Base-by-base conservation (phyloP, 306 rosid species). In the Calophaca sinica region DNA sequence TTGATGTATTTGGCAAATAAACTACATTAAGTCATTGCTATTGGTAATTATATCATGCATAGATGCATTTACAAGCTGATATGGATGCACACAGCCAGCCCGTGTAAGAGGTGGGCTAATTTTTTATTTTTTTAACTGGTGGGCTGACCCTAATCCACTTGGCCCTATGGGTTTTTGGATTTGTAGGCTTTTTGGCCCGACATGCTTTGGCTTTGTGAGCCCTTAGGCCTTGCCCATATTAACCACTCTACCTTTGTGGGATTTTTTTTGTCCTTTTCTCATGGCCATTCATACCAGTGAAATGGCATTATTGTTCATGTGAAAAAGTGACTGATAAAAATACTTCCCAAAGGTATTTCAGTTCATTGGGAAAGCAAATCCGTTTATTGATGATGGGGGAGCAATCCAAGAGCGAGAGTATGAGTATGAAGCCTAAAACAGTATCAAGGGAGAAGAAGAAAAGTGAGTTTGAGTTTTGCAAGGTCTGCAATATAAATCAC, bases 401-500 rank as follows among this genome's bases (percentile, higher is more conserved):
- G 33, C 80, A 78, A 54, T 59, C 31, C 50, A 60, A 68, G 39
- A 33, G 52, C 9, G 51, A 53, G 42, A 15, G 64, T 4, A 20
- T 14, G 64, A 59, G 12, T 9, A 31, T 42, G 71, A 84, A 86
- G 64, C 86, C 85, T 62, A 52, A 33, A 66, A 51, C 31, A 15
- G 53, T 62, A 55, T 29, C 65, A 3, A 32, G 45, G 53, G 68
- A 20, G 26, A 20, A 20, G 26, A 60, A 81, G 84, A 73, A 74
- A 73, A 73, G 49, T 26, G 90, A 85, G 57, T 94, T 80, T 83
- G 98, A 87, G 79, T 90, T 84, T 86, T 91, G 98, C 86, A 74
- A 80, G 41, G 91, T 87, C 4, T 94, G 97, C 88, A 84, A 88
- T 26, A 62, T 89, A 42, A 94, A 90, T 68, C 93, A 91, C 74